These are phyloP conservation scores for Phyllosticta citribraziliensis DNA, from an alignment of 2,329 filamentous ascomycete genomes.

Conservation along the genomic window DNA sequence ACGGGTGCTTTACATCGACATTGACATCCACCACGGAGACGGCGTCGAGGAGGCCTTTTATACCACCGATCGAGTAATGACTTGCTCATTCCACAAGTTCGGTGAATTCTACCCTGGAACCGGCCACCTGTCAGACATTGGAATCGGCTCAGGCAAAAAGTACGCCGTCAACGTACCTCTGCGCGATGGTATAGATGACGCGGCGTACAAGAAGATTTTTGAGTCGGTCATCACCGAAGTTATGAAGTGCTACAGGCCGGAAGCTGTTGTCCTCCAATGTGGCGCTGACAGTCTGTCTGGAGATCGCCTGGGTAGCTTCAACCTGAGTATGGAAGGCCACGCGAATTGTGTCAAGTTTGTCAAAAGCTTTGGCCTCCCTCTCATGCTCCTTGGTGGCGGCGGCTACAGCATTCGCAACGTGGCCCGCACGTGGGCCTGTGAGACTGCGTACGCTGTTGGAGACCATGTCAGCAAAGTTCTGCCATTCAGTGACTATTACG, in stretches of 20 bases:
- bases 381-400: slow-evolving; percentile 56
- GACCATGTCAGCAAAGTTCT: slow-evolving; percentile 72
- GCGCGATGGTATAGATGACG: slow-evolving; percentile 58
- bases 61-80: slow-evolving; percentile 63
- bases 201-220: slow-evolving; percentile 58
- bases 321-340: slow-evolving; percentile 60
- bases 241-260: slow-evolving; percentile 59
- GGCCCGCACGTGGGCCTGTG: slow-evolving; percentile 51
- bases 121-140: slow-evolving; percentile 58
- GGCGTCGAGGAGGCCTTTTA: slow-evolving; percentile 65
- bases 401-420: slow-evolving; percentile 62
- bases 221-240: slow-evolving; percentile 58
- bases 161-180: slow-evolving; percentile 62
- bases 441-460: slow-evolving; percentile 74
- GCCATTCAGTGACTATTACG: slow-evolving; percentile 94
- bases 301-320: slow-evolving; percentile 59
- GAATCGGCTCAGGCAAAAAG: slow-evolving; percentile 56
- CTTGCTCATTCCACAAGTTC: slow-evolving; percentile 63
- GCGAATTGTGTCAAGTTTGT: slow-evolving; percentile 62
- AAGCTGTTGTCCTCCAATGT: slow-evolving; percentile 59
- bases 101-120: slow-evolving; percentile 64
- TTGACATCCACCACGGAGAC: slow-evolving; percentile 58
- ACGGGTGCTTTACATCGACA: slow-evolving; percentile 57
- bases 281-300: slow-evolving; percentile 59
- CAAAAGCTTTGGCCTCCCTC: slow-evolving; percentile 57